Percentiles rank a stretch among this genome's conserved stretches.
phyloP scores from a whole-genome alignment of 1,284 basidiomycete genomes.

The Ustilago tritici region DNA sequence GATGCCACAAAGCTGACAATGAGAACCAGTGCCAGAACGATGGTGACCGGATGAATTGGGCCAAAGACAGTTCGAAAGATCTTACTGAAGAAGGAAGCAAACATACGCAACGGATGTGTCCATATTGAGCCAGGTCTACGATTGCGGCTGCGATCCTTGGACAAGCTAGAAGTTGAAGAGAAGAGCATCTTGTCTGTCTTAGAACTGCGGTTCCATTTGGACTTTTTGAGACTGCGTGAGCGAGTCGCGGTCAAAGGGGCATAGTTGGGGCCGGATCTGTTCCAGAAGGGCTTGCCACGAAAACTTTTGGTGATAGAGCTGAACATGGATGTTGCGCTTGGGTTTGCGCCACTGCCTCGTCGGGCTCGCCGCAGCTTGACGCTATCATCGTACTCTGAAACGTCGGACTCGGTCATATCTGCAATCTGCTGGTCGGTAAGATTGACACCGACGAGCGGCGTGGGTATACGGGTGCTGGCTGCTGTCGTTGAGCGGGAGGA shows the following conservation, averaged over 20 bases:
- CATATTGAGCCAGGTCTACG: slow-evolving; percentile 29
- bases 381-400: slow-evolving; percentile 54
- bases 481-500: slow-evolving; percentile 21
- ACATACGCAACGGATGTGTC: slow-evolving; percentile 40
- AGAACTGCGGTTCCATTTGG: slow-evolving; percentile 43
- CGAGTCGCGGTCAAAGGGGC: slow-evolving; percentile 24
- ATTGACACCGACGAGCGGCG: slow-evolving; percentile 48
- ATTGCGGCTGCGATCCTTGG: slow-evolving; percentile 28
- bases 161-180: slow-evolving; percentile 19
- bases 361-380: slow-evolving; percentile 32
- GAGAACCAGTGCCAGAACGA: slow-evolving; percentile 53
- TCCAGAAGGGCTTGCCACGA: slow-evolving; percentile 42
- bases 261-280: slow-evolving; percentile 30
- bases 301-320: slow-evolving; percentile 44
- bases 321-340: slow-evolving; percentile 26
- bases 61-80: slow-evolving; percentile 53
- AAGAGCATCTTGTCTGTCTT: slow-evolving; percentile 44
- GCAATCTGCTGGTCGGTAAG: slow-evolving; percentile 42
- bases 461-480: slow-evolving; percentile 22
- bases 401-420: slow-evolving; percentile 56
- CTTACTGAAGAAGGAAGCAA: slow-evolving; percentile 42
- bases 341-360: slow-evolving; percentile 24
- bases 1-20: slow-evolving; percentile 57
- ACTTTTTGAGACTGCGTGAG: slow-evolving; percentile 41
- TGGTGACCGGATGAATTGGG: slow-evolving; percentile 55